Conservation (phyloP, 345 rosid genomes). For the Camelina hispida region DNA sequence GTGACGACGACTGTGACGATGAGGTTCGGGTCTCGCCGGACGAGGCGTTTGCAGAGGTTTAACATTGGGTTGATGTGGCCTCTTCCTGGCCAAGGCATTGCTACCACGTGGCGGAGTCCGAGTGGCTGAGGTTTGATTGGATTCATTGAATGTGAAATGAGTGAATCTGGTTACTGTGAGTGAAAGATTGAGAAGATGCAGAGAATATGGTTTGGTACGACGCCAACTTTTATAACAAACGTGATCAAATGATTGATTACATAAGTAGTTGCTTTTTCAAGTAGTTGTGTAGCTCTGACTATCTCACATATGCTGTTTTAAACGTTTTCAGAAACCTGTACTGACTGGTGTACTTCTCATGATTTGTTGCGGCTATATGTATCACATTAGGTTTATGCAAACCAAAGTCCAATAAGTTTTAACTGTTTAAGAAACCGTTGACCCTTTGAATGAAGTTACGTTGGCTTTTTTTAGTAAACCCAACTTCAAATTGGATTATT, state of each 20-base stretch:
- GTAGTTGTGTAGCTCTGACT: too few species aligned
- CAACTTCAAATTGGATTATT: too few species aligned
- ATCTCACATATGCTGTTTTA: too few species aligned
- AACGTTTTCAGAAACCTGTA: too few species aligned
- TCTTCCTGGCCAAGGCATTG: slow-evolving; percentile 68
- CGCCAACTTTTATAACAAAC: background rate
- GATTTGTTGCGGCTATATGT: too few species aligned
- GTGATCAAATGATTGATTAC: background rate
- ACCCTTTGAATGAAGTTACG: too few species aligned
- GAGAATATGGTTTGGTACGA: background rate
- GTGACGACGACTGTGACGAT: slow-evolving; percentile 65
- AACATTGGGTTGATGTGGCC: slow-evolving; percentile 78
- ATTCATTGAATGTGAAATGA: slow-evolving; percentile 2
- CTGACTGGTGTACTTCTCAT: too few species aligned
- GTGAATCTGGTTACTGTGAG: slow-evolving; percentile 5
- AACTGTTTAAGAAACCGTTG: too few species aligned
- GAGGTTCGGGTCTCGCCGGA: slow-evolving; percentile 45
- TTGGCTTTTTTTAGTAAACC: too few species aligned
- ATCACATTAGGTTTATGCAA: too few species aligned
- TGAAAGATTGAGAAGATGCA: background rate
- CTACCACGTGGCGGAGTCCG: slow-evolving; percentile 48
- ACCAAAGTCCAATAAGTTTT: too few species aligned
- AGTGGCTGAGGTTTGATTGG: background rate
- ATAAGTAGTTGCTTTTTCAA: too few species aligned
- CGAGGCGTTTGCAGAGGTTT: slow-evolving; percentile 58